A percentile compares a stretch with the other conserved stretches of the same genome.
phyloP scores from a whole-genome alignment of 805 yeast species.

The Saccharomycodes ludwigii region DNA sequence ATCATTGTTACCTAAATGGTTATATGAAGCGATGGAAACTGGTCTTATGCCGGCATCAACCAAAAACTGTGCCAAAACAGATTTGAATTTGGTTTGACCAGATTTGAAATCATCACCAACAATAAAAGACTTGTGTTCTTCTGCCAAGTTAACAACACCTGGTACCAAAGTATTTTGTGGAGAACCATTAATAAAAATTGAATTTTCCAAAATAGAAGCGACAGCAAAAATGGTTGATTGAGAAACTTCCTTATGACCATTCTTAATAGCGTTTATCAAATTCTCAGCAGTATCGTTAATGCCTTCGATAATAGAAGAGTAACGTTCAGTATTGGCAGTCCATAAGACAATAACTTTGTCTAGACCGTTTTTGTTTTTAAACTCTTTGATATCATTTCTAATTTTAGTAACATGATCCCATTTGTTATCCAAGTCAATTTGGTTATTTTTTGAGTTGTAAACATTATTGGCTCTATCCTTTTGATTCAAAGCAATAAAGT shows the following conservation, averaged over 20 bases:
- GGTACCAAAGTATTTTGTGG: constrained; percentile 98
- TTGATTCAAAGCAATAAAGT: constrained; percentile 92
- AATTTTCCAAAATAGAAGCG: constrained; percentile 78
- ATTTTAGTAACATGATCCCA: constrained; percentile 85
- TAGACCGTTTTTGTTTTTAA: constrained; percentile 57
- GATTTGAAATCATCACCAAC: constrained; percentile 97
- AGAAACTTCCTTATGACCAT: constrained; percentile 70
- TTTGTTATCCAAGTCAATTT: constrained; percentile 45
- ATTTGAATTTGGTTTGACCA: constrained; percentile 91
- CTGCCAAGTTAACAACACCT: constrained; percentile 85
- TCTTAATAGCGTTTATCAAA: constrained; percentile 58
- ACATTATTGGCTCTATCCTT: constrained; percentile 84
- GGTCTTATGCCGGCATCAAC: constrained; percentile 98
- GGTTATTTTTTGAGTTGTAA: constrained; percentile 40
- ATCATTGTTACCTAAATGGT: constrained; percentile 93
- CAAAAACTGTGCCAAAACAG: constrained; percentile 90
- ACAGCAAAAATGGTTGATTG: constrained; percentile 93
- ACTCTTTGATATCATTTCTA: constrained; percentile 70
- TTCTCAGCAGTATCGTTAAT: constrained; percentile 85
- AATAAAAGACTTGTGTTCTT: constrained; percentile 57
- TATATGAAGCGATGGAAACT: constrained; percentile 85
- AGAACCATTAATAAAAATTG: constrained; percentile 90
- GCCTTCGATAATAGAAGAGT: constrained; percentile 61
- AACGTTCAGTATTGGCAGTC: constrained; percentile 97
- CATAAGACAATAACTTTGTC: constrained; percentile 86